These are phyloP conservation scores for Cryptococcus sp. DNA, from an alignment of 1,284 basidiomycete species.

Conservation along the genomic window DNA sequence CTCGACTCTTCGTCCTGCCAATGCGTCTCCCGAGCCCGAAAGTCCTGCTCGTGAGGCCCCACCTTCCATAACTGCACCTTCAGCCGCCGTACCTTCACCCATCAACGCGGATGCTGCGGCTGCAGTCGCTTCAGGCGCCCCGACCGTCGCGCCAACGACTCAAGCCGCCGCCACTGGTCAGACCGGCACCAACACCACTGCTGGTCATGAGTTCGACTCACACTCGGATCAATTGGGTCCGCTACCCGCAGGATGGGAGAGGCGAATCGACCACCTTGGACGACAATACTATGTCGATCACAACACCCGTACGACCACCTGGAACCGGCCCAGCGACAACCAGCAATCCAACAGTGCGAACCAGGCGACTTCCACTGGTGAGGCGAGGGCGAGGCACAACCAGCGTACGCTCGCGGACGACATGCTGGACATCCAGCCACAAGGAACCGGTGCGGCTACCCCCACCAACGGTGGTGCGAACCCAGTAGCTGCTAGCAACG, in stretches of 20 bases:
- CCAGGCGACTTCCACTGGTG: conserved; percentile 60
- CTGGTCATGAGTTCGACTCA: conserved; percentile 75
- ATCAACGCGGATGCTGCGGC: conserved; percentile 27
- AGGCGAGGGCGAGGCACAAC: conserved; percentile 73
- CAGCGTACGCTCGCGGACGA: conserved; percentile 77
- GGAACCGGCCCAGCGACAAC: conserved; percentile 68
- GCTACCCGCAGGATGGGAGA: conserved; percentile 91
- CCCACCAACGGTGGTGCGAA: conserved; percentile 20
- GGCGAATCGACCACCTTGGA: conserved; percentile 82
- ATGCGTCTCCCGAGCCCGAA: conserved; percentile 23
- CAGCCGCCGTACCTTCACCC: conserved; percentile 35
- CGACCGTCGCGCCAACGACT: conserved; percentile 50
- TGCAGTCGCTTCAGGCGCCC: conserved; percentile 32
- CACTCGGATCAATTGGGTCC: conserved; percentile 73
- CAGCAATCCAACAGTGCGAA: conserved; percentile 51
- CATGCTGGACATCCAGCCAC: conserved; percentile 60
- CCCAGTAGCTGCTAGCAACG: conserved; percentile 51
- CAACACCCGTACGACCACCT: conserved; percentile 90
- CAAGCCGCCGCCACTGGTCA: conserved; percentile 52
- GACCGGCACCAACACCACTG: conserved; percentile 44
- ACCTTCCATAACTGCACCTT: conserved; percentile 23
- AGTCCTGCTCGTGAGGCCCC: conserved; percentile 15
- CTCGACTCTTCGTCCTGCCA: conserved; percentile 26
- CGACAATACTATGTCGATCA: conserved; percentile 94
- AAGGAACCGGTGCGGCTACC: conserved; percentile 34